Percentiles rank a stretch among this genome's conserved stretches.
Conservation (phyloP, 2,329 filamentous ascomycete species). For the Fusarium secorum region DNA sequence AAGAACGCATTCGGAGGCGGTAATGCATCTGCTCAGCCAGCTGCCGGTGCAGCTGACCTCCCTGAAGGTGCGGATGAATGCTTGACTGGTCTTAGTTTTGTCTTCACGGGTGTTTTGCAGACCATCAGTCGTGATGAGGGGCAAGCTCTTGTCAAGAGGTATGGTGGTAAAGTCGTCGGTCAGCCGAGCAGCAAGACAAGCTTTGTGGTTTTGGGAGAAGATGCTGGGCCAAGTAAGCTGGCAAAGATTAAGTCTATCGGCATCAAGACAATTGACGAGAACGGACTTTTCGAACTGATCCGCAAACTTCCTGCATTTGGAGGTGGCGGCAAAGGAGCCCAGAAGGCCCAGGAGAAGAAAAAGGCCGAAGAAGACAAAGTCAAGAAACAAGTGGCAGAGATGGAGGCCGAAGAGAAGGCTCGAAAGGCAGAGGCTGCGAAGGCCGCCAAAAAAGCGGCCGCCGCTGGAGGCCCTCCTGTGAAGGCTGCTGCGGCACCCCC, state of each 20-base stretch:
- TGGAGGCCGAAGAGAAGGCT: slow-evolving; percentile 80
- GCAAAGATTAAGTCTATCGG: slow-evolving; percentile 80
- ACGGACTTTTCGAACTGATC: slow-evolving; percentile 89
- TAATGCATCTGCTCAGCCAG: slow-evolving; percentile 67
- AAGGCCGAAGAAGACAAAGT: slow-evolving; percentile 86
- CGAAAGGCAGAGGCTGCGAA: slow-evolving; percentile 61
- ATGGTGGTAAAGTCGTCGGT: slow-evolving; percentile 88
- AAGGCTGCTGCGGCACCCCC: slow-evolving; percentile 55
- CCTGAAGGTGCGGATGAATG: slow-evolving; percentile 89
- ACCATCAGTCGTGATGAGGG: slow-evolving; percentile 85
- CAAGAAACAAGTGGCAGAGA: slow-evolving; percentile 79
- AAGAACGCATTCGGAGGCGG: slow-evolving; percentile 65
- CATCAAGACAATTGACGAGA: slow-evolving; percentile 93
- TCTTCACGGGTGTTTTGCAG: slow-evolving; percentile 90
- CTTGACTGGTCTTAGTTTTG: slow-evolving; percentile 86
- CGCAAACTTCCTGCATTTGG: slow-evolving; percentile 82
- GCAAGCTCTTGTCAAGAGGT: slow-evolving; percentile 85
- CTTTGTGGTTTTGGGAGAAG: slow-evolving; percentile 88
- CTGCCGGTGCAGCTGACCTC: slow-evolving; percentile 71
- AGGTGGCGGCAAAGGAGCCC: slow-evolving; percentile 86
- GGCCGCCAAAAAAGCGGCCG: slow-evolving; percentile 54
- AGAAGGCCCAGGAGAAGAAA: slow-evolving; percentile 84
- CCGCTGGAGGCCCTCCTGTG: slow-evolving; percentile 34
- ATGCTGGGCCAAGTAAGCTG: slow-evolving; percentile 93
- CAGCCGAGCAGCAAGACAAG: slow-evolving; percentile 92